A percentile compares a stretch with the other conserved stretches of the same genome.
Evolutionary conservation across 2,329 filamentous ascomycete genomes (phyloP).

Genomic region (Diaporthe amygdali): DNA sequence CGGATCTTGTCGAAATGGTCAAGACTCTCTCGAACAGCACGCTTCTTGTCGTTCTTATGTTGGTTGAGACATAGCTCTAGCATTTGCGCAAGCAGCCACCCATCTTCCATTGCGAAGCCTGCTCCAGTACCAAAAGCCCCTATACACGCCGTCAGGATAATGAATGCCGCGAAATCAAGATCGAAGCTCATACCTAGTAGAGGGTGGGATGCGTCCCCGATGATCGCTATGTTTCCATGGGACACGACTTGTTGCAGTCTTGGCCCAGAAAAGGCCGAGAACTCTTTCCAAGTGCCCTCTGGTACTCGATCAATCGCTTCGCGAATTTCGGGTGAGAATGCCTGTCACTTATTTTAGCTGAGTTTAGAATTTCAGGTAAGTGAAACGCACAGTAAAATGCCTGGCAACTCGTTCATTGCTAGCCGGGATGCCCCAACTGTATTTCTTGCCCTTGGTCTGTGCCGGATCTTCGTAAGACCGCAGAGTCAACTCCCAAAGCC

Average conservation of each 20-base stretch:
- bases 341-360: background rate
- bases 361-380: too few relatives aligned
- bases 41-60: background rate
- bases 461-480: slow-evolving; percentile 17
- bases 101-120: slow-evolving; percentile 20
- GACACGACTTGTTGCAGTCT: slow-evolving; percentile 9
- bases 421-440: slow-evolving; percentile 11
- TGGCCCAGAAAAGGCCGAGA: slow-evolving; percentile 10
- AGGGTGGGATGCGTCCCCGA: slow-evolving; percentile 17
- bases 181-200: background rate
- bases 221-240: slow-evolving; percentile 11
- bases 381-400: background rate
- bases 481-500: slow-evolving; percentile 17
- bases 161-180: background rate
- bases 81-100: slow-evolving; percentile 13
- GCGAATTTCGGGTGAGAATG: slow-evolving; percentile 10
- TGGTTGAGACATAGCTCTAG: background rate
- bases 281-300: slow-evolving; percentile 14
- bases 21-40: background rate
- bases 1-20: background rate
- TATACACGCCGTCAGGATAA: background rate
- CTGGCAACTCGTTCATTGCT: slow-evolving; percentile 2
- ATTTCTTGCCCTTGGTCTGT: background rate
- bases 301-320: slow-evolving; percentile 5
- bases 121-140: slow-evolving; percentile 19